Evolutionary conservation across 2,329 filamentous ascomycete genomes (phyloP).

Genomic region (Alternaria consortialis): DNA sequence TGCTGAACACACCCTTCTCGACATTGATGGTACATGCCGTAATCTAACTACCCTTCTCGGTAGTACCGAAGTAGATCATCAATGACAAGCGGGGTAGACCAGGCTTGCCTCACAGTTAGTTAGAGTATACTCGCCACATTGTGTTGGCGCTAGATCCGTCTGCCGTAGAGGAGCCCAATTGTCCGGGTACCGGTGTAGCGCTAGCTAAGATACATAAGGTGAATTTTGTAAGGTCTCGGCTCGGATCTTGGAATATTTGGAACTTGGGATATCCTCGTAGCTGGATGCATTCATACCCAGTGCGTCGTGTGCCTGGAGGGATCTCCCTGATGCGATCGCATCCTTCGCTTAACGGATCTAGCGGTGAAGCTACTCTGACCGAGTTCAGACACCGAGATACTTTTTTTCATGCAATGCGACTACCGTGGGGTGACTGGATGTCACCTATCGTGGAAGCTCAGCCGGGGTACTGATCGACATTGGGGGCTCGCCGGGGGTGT

Average conservation of each 20-base stretch:
- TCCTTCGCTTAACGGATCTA: slow-evolving; percentile 15
- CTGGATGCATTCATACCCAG: slow-evolving; percentile 30
- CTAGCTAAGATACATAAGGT: slow-evolving; percentile 5
- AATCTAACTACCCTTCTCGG: background rate
- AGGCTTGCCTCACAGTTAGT: slow-evolving; percentile 7
- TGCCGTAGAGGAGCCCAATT: slow-evolving; percentile 5
- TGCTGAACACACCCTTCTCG: background rate
- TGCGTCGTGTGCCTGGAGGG: slow-evolving; percentile 19
- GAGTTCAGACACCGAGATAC: slow-evolving; percentile 15
- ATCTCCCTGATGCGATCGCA: slow-evolving; percentile 28
- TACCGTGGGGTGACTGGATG: slow-evolving; percentile 8
- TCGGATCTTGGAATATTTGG: background rate
- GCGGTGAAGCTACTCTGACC: slow-evolving; percentile 24
- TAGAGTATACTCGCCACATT: slow-evolving; percentile 12
- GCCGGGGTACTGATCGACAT: slow-evolving; percentile 27
- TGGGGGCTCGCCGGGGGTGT: slow-evolving; percentile 19
- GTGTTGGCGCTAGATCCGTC: slow-evolving; percentile 6
- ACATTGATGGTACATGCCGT: background rate
- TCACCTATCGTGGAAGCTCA: slow-evolving; percentile 9
- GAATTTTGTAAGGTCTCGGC: background rate
- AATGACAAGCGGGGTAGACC: slow-evolving; percentile 22
- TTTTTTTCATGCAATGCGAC: slow-evolving; percentile 14
- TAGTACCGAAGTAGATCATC: slow-evolving; percentile 1
- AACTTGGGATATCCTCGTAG: slow-evolving; percentile 9
- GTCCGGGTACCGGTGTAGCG: slow-evolving; percentile 5